phyloP scores from a whole-genome alignment of 768 basidiomycete genomes.

The Kondoa subrosea region DNA sequence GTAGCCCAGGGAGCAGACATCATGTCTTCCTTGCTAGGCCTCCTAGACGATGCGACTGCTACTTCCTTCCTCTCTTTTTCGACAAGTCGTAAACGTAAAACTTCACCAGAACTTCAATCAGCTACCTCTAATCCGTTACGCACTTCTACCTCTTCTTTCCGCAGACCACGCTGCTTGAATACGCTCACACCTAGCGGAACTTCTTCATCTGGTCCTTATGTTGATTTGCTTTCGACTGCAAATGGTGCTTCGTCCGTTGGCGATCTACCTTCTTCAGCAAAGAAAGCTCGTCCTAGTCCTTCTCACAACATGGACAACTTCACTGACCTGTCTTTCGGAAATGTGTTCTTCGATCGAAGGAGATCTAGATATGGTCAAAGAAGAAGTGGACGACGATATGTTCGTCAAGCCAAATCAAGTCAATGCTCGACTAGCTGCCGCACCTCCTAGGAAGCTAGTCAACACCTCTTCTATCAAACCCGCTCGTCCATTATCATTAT shows the following conservation, averaged over 20 bases:
- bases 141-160: slow-evolving; percentile 2
- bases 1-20: slow-evolving; percentile 70
- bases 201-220: too few relatives aligned
- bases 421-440: slow-evolving; percentile 21
- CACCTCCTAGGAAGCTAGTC: slow-evolving; percentile 24
- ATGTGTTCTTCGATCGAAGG: slow-evolving; percentile 5
- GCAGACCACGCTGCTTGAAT: too few relatives aligned
- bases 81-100: slow-evolving; percentile 15
- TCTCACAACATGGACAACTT: slow-evolving; percentile 1
- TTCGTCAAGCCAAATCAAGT: slow-evolving; percentile 21
- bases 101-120: slow-evolving; percentile 2
- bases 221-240: too few relatives aligned
- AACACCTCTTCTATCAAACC: slow-evolving; percentile 23
- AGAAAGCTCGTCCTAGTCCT: neutral
- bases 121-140: neutral
- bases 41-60: slow-evolving; percentile 40
- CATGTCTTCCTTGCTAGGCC: slow-evolving; percentile 62
- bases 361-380: slow-evolving; percentile 4
- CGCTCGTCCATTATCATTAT: slow-evolving; percentile 16
- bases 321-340: slow-evolving; percentile 6
- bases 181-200: too few relatives aligned
- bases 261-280: neutral
- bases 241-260: neutral
- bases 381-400: slow-evolving; percentile 31
- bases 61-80: slow-evolving; percentile 26